A percentile compares a stretch with the other conserved stretches of the same genome.
Evolutionary conservation across 495 filamentous ascomycete species (phyloP).

Genomic region (Aspergillus diversus): DNA sequence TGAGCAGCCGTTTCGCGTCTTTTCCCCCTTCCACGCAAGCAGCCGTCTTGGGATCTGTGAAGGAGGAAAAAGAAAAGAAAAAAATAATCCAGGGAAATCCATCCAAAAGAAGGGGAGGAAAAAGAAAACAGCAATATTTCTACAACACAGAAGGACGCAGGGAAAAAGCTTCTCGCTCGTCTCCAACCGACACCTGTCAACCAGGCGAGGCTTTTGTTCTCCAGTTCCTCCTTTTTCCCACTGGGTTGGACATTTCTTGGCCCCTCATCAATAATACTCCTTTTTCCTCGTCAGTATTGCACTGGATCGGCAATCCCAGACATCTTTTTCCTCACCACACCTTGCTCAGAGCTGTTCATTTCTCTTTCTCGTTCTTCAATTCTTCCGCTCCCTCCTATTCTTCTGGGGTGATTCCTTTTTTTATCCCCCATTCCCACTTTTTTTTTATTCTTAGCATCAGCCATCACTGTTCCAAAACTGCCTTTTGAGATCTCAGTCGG

Average conservation of each 20-base stretch:
- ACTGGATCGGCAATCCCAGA: constrained; percentile 1
- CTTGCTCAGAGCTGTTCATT: constrained; percentile 20
- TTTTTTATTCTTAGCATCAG: constrained; percentile 5
- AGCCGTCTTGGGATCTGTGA: constrained; percentile 25
- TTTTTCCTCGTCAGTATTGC: constrained; percentile 7
- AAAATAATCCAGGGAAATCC: not conserved
- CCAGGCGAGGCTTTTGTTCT: constrained; percentile 5
- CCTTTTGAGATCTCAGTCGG: constrained; percentile 9
- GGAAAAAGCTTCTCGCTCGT: not conserved
- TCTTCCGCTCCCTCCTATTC: not conserved
- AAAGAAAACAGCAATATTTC: constrained; percentile 14
- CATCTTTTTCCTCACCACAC: constrained; percentile 16
- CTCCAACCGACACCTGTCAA: constrained; percentile 7
- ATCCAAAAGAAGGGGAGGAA: constrained; percentile 7
- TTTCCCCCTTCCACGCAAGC: constrained; percentile 34
- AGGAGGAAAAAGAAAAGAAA: constrained; percentile 22
- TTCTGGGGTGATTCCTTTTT: constrained; percentile 3
- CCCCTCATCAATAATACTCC: constrained; percentile 11
- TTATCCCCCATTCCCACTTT: constrained; percentile 1
- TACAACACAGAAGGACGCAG: not conserved
- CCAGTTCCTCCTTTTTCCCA: constrained; percentile 24
- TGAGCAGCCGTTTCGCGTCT: constrained; percentile 20
- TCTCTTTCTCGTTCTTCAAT: constrained; percentile 11
- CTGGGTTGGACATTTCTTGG: not conserved
- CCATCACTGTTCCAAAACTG: constrained; percentile 1